Evolutionary conservation across 1,139 yeast species (phyloP), one percentile per base, ranked within the genome.

Genomic region (Candida neerlandica): DNA sequence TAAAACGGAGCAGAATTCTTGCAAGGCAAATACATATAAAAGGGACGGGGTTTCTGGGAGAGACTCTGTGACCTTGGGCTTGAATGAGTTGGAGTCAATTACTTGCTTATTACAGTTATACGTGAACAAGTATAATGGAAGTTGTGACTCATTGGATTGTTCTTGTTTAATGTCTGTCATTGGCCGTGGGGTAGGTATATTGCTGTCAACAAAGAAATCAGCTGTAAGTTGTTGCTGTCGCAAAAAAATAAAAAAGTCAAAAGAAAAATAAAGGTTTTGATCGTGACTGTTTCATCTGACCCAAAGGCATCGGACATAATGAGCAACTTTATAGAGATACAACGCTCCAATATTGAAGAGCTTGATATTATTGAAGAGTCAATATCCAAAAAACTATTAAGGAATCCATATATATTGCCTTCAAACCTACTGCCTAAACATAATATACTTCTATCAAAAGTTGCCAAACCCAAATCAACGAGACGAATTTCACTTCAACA

Each of bases 1-100:
- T 59, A 86, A 63, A 1, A 87, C 73, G 1, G 87, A 70, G 41
- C 89, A 80, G 29, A 88, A 64, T 63, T 91, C 97, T 64, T 91
- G 91, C 47, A 90, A 77, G 1, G 89, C 95, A 61, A 89, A 78
- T 0, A 80, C 89, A 49, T 81, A 77, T 10, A 88, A 55, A 9
- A 62, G 55, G 0, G 87, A 82, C 3, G 70, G 57, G 2, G 59
- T 57, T 0, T 58, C 54, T 1, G 80, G 81, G 14, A 77, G 58
- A 19, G 66, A 59, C 14, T 56, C 61, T 1, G 51, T 49, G 4
- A 75, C 47, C 44, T 65, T 64, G 14, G 62, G 51, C 6, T 61
- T 47, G 32, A 73, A 66, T 3, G 50, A 45, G 6, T 63, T 68
- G 1, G 62, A 58, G 41, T 64, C 60, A 42, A 70, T 49, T 3